Percentiles rank a stretch among this genome's conserved stretches.
phyloP scores from a whole-genome alignment of 2,329 filamentous ascomycete species.

The Emericellopsis cladophorae region DNA sequence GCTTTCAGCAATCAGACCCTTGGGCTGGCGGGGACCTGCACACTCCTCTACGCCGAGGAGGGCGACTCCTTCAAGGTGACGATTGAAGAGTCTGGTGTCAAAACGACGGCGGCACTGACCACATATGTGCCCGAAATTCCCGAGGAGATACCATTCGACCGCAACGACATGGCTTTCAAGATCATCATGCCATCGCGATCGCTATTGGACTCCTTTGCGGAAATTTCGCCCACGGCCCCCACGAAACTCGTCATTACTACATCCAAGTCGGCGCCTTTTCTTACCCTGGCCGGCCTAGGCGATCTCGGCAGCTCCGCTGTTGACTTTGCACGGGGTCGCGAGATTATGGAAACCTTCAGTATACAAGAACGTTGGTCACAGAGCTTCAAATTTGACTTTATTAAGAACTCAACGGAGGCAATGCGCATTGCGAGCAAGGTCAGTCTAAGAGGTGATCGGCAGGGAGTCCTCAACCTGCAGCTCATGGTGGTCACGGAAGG shows the following conservation, averaged over 20 bases:
- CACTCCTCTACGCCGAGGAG: conserved; percentile 60
- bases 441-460: conserved; percentile 73
- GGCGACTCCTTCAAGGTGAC: conserved; percentile 76
- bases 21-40: conserved; percentile 76
- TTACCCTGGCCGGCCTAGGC: conserved; percentile 55
- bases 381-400: conserved; percentile 74
- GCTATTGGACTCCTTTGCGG: conserved; percentile 59
- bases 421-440: conserved; percentile 91
- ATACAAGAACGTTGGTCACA: conserved; percentile 50
- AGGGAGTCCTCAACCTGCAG: conserved; percentile 86
- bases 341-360: conserved; percentile 63
- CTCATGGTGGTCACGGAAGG: conserved; percentile 88
- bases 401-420: conserved; percentile 78
- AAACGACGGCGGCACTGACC: conserved; percentile 77
- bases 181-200: conserved; percentile 80
- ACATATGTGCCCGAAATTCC: conserved; percentile 70
- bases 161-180: conserved; percentile 71
- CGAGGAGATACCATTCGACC: conserved; percentile 80
- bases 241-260: conserved; percentile 57
- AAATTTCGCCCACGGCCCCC: conserved; percentile 60
- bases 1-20: conserved; percentile 77
- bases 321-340: conserved; percentile 50
- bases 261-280: conserved; percentile 51
- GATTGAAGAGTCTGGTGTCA: conserved; percentile 75
- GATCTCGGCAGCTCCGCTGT: conserved; percentile 51